Evolutionary conservation across 345 rosid species (phyloP).

Genomic region (Chamaenerion angustifolium): DNA sequence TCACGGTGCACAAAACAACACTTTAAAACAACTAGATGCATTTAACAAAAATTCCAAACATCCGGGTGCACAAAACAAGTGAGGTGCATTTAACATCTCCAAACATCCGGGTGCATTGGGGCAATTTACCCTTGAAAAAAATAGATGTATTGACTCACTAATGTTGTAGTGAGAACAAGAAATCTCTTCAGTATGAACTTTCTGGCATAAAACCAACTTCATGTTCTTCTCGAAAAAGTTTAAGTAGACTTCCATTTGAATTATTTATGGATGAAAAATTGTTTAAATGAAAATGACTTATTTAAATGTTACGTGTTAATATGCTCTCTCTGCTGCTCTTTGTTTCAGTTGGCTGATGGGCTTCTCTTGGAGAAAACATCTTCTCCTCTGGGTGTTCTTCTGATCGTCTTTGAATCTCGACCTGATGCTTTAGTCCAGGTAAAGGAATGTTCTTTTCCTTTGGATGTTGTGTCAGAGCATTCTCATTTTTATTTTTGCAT

Average conservation of each 20-base stretch:
- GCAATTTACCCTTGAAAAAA: no score
- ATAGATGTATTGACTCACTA: background rate
- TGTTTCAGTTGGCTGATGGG: conserved; percentile 78
- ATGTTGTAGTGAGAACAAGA: background rate
- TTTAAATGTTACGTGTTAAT: no score
- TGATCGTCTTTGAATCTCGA: conserved; percentile 90
- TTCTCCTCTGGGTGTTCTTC: conserved; percentile 87
- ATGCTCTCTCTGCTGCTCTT: conserved; percentile 7
- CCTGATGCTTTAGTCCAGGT: conserved; percentile 99
- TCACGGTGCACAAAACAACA: no score
- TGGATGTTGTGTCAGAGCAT: no score
- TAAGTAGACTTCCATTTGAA: background rate
- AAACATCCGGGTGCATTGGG: no score
- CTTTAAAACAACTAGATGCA: no score
- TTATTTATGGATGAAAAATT: background rate
- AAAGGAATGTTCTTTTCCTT: background rate
- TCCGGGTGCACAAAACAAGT: no score
- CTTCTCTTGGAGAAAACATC: conserved; percentile 87
- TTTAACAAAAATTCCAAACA: no score
- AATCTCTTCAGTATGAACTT: background rate
- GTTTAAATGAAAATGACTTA: background rate
- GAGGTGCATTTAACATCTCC: no score
- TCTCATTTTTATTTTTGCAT: no score
- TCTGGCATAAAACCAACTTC: background rate
- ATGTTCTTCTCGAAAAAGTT: no score